Evolutionary conservation across 2,329 filamentous ascomycete species (phyloP), one percentile per base, ranked within the genome.

Genomic region (Proliferodiscus dingleyae): DNA sequence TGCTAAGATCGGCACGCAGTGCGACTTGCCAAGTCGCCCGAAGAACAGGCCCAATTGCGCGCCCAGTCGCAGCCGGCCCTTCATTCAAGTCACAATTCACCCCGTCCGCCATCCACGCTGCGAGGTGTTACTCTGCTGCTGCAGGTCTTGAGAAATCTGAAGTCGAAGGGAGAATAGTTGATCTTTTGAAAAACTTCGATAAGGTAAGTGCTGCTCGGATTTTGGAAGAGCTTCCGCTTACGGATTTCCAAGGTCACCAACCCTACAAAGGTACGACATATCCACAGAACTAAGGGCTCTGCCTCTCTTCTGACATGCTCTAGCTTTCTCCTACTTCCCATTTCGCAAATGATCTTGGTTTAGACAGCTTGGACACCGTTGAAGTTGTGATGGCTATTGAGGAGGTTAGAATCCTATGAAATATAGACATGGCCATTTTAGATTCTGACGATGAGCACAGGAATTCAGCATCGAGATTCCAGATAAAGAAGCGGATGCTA

Each of bases 331-430:
- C 80, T 54, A 77, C 74, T 43, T 85, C 91, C 49, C 90, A 97
- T 80, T 98, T 98, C 73, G 80, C 89, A 66, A 97, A 96, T 70
- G 91, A 98, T 72, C 86, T 98, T 55, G 93, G 90, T 57, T 77
- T 98, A 63, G 93, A 98, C 76, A 94, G 87, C 73, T 80, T 98
- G 70, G 93, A 98, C 70, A 96, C 93, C 54, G 93, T 98, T 55
- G 93, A 98, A 78, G 93, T 98, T 58, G 93, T 98, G 62, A 98
- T 98, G 93, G 93, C 93, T 58, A 97, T 98, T 72, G 93, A 98
- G 80, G 93, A 98, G 83, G 86, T 89, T 60, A 45, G 54, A 53
- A 43, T 47, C 24, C 24, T 11, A 38, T 18, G 15, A 10, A 24
- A 43, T 26, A 40, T 28, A 13, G 11, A 19, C 22, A 41, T 24